Evolutionary conservation across 495 filamentous ascomycete species (phyloP).

Genomic region (Penicillium paxilli): DNA sequence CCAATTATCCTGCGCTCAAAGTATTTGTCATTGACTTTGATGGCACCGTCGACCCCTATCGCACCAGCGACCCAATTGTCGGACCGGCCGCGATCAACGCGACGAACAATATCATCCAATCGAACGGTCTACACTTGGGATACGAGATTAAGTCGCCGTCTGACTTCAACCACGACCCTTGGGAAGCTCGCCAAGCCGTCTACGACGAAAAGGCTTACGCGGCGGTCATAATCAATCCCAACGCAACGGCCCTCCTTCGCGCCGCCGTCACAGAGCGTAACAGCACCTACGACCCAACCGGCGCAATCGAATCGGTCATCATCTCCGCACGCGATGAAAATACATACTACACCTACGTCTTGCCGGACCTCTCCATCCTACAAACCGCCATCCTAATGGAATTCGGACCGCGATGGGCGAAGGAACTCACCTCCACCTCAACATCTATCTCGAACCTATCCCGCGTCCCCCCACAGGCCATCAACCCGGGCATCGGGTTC

Average conservation of each 20-base stretch:
- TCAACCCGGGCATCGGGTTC: slow-evolving; percentile 66
- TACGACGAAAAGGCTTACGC: slow-evolving; percentile 65
- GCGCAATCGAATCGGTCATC: slow-evolving; percentile 60
- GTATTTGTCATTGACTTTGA: slow-evolving; percentile 71
- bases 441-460: slow-evolving; percentile 36
- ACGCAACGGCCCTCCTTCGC: slow-evolving; percentile 61
- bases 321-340: slow-evolving; percentile 60
- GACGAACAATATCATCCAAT: slow-evolving; percentile 36
- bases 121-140: slow-evolving; percentile 40
- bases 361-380: slow-evolving; percentile 48
- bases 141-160: slow-evolving; percentile 50
- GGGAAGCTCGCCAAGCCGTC: slow-evolving; percentile 58
- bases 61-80: slow-evolving; percentile 47
- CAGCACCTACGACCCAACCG: slow-evolving; percentile 61
- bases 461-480: slow-evolving; percentile 49
- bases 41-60: slow-evolving; percentile 53
- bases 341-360: slow-evolving; percentile 53
- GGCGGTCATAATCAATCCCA: slow-evolving; percentile 64
- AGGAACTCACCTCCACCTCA: slow-evolving; percentile 29
- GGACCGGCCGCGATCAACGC: slow-evolving; percentile 54
- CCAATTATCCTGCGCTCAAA: slow-evolving; percentile 46
- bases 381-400: slow-evolving; percentile 40
- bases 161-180: slow-evolving; percentile 58
- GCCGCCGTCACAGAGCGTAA: slow-evolving; percentile 58
- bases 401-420: slow-evolving; percentile 57